A percentile compares a stretch with the other conserved stretches of the same genome.
Evolutionary conservation across 2,329 filamentous ascomycete species (phyloP).

Genomic region (Aspergillus awamori): DNA sequence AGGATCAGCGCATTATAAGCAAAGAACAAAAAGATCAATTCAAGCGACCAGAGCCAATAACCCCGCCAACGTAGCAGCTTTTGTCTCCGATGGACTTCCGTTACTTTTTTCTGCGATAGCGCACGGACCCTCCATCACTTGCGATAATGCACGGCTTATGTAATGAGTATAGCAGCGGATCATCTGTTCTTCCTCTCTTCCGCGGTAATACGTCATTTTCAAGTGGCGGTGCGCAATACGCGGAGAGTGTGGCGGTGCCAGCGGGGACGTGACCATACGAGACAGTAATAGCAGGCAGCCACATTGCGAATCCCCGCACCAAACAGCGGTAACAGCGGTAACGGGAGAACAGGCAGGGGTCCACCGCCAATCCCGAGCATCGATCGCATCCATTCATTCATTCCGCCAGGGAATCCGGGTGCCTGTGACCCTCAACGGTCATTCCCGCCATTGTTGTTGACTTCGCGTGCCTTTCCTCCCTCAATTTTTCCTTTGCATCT

Average conservation of each 20-base stretch:
- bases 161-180: conserved; percentile 5
- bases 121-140: conserved; percentile 21
- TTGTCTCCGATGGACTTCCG: conserved; percentile 2
- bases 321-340: not conserved
- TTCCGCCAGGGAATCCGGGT: conserved; percentile 19
- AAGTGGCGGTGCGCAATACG: conserved; percentile 3
- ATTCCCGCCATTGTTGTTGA: not conserved
- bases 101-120: conserved; percentile 24
- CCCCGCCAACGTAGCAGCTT: not conserved
- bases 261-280: conserved; percentile 7
- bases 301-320: not conserved
- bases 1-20: not conserved
- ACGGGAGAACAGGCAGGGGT: not conserved
- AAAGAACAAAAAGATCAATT: not conserved
- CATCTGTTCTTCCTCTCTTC: conserved; percentile 6
- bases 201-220: not conserved
- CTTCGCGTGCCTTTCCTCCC: not conserved
- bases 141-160: conserved; percentile 17
- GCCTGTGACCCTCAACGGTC: conserved; percentile 16
- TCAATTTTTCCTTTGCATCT: not conserved
- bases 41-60: not conserved
- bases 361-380: conserved; percentile 8
- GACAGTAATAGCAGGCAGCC: conserved; percentile 12
- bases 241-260: not conserved
- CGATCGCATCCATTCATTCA: not conserved